Base-by-base conservation (phyloP, 495 filamentous ascomycete species). In the Hypoxylon fragiforme region DNA sequence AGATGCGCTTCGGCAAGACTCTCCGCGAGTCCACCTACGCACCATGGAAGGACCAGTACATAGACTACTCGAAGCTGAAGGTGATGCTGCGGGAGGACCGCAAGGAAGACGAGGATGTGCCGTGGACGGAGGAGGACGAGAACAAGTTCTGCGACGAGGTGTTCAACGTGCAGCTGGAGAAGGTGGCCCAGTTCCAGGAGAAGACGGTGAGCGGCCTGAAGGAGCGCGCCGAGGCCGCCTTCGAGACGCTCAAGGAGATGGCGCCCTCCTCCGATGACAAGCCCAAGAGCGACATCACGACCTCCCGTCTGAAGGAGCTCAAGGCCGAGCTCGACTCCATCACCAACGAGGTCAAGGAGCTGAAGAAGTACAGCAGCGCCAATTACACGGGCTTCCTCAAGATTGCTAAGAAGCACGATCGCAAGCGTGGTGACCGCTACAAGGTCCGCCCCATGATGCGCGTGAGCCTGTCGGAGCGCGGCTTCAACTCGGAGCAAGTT, bases 341-440 rank as follows among this genome's bases (percentile, higher is more conserved):
- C 67, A 90, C 88, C 13, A 86, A 88, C 65, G 92, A 98, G 70
- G 87, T 92, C 60, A 95, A 87, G 67, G 89, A 96, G 71, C 76
- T 98, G 50, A 90, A 95, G 69, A 96, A 91, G 67, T 98, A 92
- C 72, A 94, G 89, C 66, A 89, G 87, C 18, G 85, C 96, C 71
- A 98, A 98, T 70, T 98, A 95, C 70, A 96, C 95, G 7, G 95
- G 91, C 22, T 96, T 97, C 68, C 79, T 97, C 59, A 98, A 98
- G 76, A 95, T 95, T 19, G 91, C 88, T 18, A 98, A 98, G 81
- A 98, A 98, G 70, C 94, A 98, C 72, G 94, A 98, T 66, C 86
- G 94, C 39, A 92, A 89, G 69, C 84, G 91, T 39, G 91, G 82
- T 70, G 65, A 80, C 57, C 74, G 68, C 34, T 97, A 96, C 72